These are phyloP conservation scores for Pisolithus tinctorius DNA, from an alignment of 768 basidiomycete genomes.

Conservation along the genomic window DNA sequence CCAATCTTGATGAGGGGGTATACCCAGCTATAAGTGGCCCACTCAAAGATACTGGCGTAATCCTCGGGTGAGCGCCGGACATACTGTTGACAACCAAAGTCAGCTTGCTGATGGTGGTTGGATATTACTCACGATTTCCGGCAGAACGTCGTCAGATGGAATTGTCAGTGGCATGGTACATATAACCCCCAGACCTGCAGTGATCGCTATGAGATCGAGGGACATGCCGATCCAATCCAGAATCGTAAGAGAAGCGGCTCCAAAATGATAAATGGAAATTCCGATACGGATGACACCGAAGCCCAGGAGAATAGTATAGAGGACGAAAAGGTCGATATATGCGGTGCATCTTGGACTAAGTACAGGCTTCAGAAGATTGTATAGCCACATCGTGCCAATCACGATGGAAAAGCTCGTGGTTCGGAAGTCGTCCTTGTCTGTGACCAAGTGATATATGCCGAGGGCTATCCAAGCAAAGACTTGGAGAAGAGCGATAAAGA, in stretches of 20 bases:
- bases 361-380: slow-evolving; percentile 52
- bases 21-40: slow-evolving; percentile 18
- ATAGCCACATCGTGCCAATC: slow-evolving; percentile 57
- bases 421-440: slow-evolving; percentile 31
- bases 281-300: slow-evolving; percentile 45
- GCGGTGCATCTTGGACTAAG: slow-evolving; percentile 47
- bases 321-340: slow-evolving; percentile 54
- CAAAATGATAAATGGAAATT: slow-evolving; percentile 43
- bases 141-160: slow-evolving; percentile 43
- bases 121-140: slow-evolving; percentile 46
- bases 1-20: slow-evolving; percentile 31
- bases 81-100: slow-evolving; percentile 32
- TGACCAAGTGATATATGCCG: slow-evolving; percentile 46
- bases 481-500: slow-evolving; percentile 49
- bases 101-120: not conserved
- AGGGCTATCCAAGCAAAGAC: slow-evolving; percentile 52
- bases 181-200: not conserved
- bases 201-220: slow-evolving; percentile 1
- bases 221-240: not conserved
- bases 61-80: slow-evolving; percentile 37
- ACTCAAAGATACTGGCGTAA: slow-evolving; percentile 18
- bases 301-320: slow-evolving; percentile 47
- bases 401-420: slow-evolving; percentile 37
- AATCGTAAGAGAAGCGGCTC: not conserved
- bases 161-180: slow-evolving; percentile 51